Conservation (phyloP, 202 grass and related monocot species). For the Brachypodium distachyon region DNA sequence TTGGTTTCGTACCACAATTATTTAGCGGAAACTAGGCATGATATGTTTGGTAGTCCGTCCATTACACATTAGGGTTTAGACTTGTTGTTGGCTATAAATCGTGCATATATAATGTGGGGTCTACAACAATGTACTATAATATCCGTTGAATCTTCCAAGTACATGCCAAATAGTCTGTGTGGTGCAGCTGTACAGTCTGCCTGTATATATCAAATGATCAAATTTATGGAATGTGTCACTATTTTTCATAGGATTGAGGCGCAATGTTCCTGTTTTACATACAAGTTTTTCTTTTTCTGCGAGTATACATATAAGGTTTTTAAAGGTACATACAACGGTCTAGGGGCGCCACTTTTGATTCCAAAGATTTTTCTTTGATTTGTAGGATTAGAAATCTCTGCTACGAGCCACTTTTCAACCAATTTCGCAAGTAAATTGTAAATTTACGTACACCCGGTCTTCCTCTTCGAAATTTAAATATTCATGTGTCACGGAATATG, state of each 20-base stretch:
- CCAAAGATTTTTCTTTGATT: too few relatives aligned
- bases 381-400: too few relatives aligned
- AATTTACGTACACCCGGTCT: too few relatives aligned
- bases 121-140: not conserved
- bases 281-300: too few relatives aligned
- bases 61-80: not conserved
- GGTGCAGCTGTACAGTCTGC: not conserved
- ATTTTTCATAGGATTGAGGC: not conserved
- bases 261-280: not conserved
- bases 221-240: not conserved
- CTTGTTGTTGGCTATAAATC: not conserved
- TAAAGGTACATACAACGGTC: not conserved
- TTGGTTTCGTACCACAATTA: not conserved
- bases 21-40: not conserved
- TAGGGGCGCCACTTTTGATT: too few relatives aligned
- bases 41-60: not conserved
- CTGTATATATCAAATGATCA: not conserved
- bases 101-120: not conserved
- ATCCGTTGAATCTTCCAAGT: too few relatives aligned
- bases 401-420: too few relatives aligned
- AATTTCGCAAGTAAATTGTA: too few relatives aligned
- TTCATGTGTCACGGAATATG: too few relatives aligned
- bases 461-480: too few relatives aligned
- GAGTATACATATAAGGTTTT: too few relatives aligned
- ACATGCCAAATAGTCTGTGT: not conserved